Percentiles rank a stretch among this genome's conserved stretches.
Conservation (phyloP, 2,329 filamentous ascomycete genomes). For the Calonectria hawksworthii region DNA sequence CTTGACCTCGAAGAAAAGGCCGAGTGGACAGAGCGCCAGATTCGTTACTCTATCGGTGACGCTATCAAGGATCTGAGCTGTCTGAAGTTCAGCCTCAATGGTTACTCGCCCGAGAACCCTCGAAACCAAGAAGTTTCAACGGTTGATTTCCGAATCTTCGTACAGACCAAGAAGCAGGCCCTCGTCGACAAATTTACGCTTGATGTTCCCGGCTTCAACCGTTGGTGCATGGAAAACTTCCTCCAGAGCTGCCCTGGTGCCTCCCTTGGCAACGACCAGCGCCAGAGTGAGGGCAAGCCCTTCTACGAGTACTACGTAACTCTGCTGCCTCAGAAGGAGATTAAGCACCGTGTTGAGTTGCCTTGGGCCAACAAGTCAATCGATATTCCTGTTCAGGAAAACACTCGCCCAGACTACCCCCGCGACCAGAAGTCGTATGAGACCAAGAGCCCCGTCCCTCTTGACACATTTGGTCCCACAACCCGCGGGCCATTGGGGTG, state of each 20-base stretch:
- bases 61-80: constrained; percentile 48
- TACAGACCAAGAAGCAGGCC: constrained; percentile 54
- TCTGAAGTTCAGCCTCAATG: constrained; percentile 52
- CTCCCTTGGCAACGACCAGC: constrained; percentile 54
- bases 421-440: constrained; percentile 45
- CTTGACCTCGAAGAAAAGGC: constrained; percentile 57
- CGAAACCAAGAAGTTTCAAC: constrained; percentile 59
- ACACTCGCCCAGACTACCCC: constrained; percentile 39
- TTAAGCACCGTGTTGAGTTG: constrained; percentile 39
- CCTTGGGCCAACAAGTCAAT: constrained; percentile 35
- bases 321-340: constrained; percentile 42
- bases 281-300: constrained; percentile 50
- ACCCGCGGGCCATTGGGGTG: constrained; percentile 44
- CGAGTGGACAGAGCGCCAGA: constrained; percentile 31
- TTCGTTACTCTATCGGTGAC: constrained; percentile 33
- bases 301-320: constrained; percentile 40
- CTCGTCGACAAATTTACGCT: constrained; percentile 31
- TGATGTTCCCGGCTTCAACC: constrained; percentile 31
- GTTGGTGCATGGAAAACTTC: constrained; percentile 50
- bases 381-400: constrained; percentile 36
- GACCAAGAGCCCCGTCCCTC: constrained; percentile 35
- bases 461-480: constrained; percentile 39
- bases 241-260: constrained; percentile 60
- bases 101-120: constrained; percentile 54
- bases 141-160: constrained; percentile 60